Base-by-base conservation (phyloP, 2,329 filamentous ascomycete species). In the Colletotrichum sojae region DNA sequence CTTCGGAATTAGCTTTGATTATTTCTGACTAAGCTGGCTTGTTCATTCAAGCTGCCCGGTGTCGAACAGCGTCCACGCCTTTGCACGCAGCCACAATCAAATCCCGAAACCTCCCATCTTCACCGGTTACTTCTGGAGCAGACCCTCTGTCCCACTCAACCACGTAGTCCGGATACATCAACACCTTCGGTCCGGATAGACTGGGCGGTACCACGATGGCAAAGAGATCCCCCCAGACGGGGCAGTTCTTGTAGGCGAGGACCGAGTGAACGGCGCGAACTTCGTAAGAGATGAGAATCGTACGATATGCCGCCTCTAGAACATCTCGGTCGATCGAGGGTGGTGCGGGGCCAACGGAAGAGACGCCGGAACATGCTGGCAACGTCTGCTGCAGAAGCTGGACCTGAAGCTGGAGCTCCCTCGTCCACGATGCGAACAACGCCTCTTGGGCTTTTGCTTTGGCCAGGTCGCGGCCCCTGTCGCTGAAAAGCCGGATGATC, bases 401-500 rank as follows among this genome's bases (percentile, higher is more conserved):
- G 12, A 49, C 48, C 12, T 66, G 56, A 1, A 66, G 48, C 27
- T 66, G 48, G 6, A 66, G 40, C 22, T 66, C 63, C 43, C 56
- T 54, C 9, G 49, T 27, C 56, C 63, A 66, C 6, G 63, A 66
- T 3, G 39, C 57, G 18, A 66, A 55, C 4, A 66, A 22, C 6
- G 56, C 56, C 18, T 66, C 63, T 6, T 66, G 18, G 6, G 36
- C 10, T 12, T 39, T 40, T 9, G 63, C 39, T 20, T 54, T 66
- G 22, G 13, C 15, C 10, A 60, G 16, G 13, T 66, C 39, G 1
- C 27, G 16, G 8, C 27, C 27, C 15, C 15, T 49, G 40, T 55
- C 20, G 22, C 63, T 66, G 27, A 61, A 66, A 9, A 39, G n/a
- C 27, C 51, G 48, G 4, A 66, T 66, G 13, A 66, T 66, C n/a